Conservation (phyloP, 768 basidiomycete genomes). For the Fibroporia radiculosa region DNA sequence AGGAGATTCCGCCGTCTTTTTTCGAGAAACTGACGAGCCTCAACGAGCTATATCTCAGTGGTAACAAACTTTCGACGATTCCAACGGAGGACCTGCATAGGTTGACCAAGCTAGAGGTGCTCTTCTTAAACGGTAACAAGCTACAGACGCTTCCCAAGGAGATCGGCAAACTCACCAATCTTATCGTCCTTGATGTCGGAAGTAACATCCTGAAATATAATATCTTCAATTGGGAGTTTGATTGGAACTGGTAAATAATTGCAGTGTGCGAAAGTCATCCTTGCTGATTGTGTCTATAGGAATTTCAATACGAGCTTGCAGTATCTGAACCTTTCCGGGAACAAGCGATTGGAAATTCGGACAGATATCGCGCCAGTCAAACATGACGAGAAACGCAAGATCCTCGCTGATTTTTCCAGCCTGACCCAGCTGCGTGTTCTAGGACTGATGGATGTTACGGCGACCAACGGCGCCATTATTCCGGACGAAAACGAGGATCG, state of each 20-base stretch:
- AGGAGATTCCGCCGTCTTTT: slow-evolving; percentile 75
- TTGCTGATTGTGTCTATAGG: slow-evolving; percentile 38
- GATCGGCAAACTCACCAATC: slow-evolving; percentile 68
- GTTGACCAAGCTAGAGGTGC: slow-evolving; percentile 56
- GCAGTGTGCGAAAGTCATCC: neutral
- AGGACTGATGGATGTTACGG: slow-evolving; percentile 95
- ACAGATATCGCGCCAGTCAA: slow-evolving; percentile 38
- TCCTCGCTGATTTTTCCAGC: slow-evolving; percentile 62
- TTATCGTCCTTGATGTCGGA: slow-evolving; percentile 85
- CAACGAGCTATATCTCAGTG: slow-evolving; percentile 87
- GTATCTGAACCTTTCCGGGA: slow-evolving; percentile 95
- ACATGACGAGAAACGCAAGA: slow-evolving; percentile 25
- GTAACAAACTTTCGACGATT: slow-evolving; percentile 87
- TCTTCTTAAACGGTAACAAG: slow-evolving; percentile 92
- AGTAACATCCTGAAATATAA: slow-evolving; percentile 95
- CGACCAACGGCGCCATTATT: slow-evolving; percentile 48
- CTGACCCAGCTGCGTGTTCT: slow-evolving; percentile 80
- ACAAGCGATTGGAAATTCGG: slow-evolving; percentile 94
- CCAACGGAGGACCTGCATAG: slow-evolving; percentile 83
- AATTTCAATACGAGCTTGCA: slow-evolving; percentile 91
- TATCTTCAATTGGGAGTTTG: slow-evolving; percentile 96
- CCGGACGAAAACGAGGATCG: slow-evolving; percentile 84
- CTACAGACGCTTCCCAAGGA: slow-evolving; percentile 90
- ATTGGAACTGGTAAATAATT: slow-evolving; percentile 89
- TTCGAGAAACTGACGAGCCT: slow-evolving; percentile 63